Conservation (phyloP, 1,139 yeast species). For the Blastobotrys persicus region DNA sequence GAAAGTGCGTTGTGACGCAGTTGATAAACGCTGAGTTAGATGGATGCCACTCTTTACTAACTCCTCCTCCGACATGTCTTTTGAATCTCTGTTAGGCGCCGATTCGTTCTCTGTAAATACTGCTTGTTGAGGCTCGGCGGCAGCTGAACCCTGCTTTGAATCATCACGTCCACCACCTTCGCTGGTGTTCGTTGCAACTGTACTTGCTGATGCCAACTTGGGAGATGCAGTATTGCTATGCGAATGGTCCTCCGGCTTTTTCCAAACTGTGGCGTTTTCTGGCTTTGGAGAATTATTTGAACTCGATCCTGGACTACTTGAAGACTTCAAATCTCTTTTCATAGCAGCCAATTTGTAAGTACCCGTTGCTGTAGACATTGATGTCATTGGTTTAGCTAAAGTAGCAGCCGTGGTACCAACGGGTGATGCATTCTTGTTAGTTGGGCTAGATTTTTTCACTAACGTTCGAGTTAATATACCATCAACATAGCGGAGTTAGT, state of each 20-base stretch:
- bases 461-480: no score
- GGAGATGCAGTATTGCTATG: neutral
- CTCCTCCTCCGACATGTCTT: conserved; percentile 37
- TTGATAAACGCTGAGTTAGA: conserved; percentile 36
- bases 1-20: conserved; percentile 29
- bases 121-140: neutral
- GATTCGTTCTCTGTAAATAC: neutral
- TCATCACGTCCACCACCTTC: neutral
- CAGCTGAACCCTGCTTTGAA: neutral
- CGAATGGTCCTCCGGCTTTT: conserved; percentile 22
- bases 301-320: conserved; percentile 20
- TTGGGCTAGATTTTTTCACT: conserved; percentile 13
- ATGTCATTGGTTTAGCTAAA: conserved; percentile 24
- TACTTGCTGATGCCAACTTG: conserved; percentile 1
- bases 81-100: conserved; percentile 7
- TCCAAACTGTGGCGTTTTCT: conserved; percentile 31
- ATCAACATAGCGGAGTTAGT: no score
- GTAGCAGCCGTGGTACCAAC: neutral
- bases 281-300: conserved; percentile 27
- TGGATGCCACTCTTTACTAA: conserved; percentile 37
- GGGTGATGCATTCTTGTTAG: neutral
- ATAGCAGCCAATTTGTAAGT: conserved; percentile 37
- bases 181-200: neutral
- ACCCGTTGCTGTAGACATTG: conserved; percentile 36
- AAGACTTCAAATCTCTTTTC: conserved; percentile 27